These are phyloP conservation scores for Baeospora myosura DNA, from an alignment of 1,284 basidiomycete species.

Conservation along the genomic window DNA sequence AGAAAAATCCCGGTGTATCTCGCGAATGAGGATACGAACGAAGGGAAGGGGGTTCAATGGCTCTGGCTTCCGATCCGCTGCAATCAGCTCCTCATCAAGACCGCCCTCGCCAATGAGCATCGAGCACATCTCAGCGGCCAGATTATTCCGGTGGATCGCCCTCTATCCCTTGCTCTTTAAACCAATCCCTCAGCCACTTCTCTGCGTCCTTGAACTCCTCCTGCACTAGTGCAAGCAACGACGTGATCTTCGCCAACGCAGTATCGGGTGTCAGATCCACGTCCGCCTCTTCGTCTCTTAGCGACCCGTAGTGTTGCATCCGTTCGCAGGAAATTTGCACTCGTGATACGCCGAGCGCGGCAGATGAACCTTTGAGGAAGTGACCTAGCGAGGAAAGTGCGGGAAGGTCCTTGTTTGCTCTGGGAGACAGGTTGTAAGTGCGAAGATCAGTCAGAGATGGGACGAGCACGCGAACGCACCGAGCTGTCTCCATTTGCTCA, in stretches of 20 bases:
- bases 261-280: conserved; percentile 44
- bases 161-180: conserved; percentile 9
- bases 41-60: too few relatives aligned
- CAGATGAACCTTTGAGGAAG: conserved; percentile 92
- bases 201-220: conserved; percentile 33
- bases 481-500: conserved; percentile 66
- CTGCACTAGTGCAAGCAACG: conserved; percentile 29
- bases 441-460: not conserved
- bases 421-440: conserved; percentile 22
- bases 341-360: conserved; percentile 76
- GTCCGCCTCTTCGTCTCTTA: conserved; percentile 41
- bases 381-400: conserved; percentile 77
- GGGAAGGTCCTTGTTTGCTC: conserved; percentile 48
- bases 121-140: too few relatives aligned
- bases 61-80: too few relatives aligned
- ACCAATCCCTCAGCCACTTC: conserved; percentile 34
- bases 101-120: too few relatives aligned
- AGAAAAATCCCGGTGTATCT: too few relatives aligned
- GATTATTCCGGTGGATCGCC: not conserved
- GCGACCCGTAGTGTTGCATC: conserved; percentile 81
- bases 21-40: too few relatives aligned
- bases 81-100: too few relatives aligned
- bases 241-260: conserved; percentile 57
- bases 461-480: conserved; percentile 73
- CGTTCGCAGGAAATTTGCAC: conserved; percentile 82